Evolutionary conservation across 2,329 filamentous ascomycete species (phyloP).

Genomic region (Dactylellina sp.): DNA sequence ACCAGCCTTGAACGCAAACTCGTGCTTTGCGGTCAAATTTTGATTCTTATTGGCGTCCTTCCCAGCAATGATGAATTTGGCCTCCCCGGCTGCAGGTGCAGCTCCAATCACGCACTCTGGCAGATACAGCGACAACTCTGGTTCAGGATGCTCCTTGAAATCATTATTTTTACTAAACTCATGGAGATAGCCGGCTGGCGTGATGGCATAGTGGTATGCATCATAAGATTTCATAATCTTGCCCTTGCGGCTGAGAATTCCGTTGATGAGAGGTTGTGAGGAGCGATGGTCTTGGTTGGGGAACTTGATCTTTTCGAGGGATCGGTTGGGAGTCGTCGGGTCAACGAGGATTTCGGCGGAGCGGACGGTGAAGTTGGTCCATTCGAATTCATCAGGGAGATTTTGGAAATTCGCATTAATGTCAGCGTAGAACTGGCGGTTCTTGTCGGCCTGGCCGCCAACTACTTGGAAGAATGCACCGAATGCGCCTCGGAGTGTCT

Average conservation of each 20-base stretch:
- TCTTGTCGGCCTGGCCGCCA: slow-evolving; percentile 82
- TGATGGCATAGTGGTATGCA: slow-evolving; percentile 88
- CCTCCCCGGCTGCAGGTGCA: slow-evolving; percentile 69
- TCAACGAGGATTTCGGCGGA: slow-evolving; percentile 80
- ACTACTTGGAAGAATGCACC: slow-evolving; percentile 85
- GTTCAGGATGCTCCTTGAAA: slow-evolving; percentile 76
- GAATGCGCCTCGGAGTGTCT: slow-evolving; percentile 83
- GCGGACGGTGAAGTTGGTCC: slow-evolving; percentile 83
- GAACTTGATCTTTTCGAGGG: slow-evolving; percentile 80
- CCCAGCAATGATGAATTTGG: slow-evolving; percentile 94
- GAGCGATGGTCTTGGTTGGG: slow-evolving; percentile 86
- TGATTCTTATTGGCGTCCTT: slow-evolving; percentile 84
- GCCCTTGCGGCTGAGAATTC: slow-evolving; percentile 86
- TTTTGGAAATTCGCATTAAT: slow-evolving; percentile 79
- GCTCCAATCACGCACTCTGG: slow-evolving; percentile 86
- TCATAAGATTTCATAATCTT: slow-evolving; percentile 74
- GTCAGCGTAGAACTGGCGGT: slow-evolving; percentile 82
- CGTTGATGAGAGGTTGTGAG: slow-evolving; percentile 86
- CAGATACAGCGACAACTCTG: slow-evolving; percentile 90
- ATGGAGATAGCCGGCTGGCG: slow-evolving; percentile 87
- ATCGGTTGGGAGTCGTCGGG: slow-evolving; percentile 78
- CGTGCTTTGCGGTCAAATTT: slow-evolving; percentile 58
- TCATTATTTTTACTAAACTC: slow-evolving; percentile 88
- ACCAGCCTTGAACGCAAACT: slow-evolving; percentile 60
- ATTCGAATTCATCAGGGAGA: slow-evolving; percentile 88